Base-by-base conservation (phyloP, 768 basidiomycete species). In the Pisolithus sp. region DNA sequence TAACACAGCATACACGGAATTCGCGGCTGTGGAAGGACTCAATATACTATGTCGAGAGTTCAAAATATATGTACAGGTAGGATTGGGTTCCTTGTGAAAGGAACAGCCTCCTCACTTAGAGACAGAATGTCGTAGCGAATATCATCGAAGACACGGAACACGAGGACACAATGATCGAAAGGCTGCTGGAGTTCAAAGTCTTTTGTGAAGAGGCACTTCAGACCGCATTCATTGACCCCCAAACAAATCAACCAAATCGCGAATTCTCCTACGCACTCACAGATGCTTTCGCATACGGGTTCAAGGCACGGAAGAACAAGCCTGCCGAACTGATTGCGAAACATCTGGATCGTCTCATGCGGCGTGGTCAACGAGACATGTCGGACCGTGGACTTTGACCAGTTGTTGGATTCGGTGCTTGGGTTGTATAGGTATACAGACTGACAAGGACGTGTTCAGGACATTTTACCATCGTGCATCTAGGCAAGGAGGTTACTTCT, bases 311-410 rank as follows among this genome's bases (percentile, higher is more conserved):
- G 40, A 77, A 83, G 26, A 85, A 82, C 62, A 93, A 89, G 61
- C 91, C 92, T 7, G 92, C 93, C 0, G 93, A 95, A 68, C 84
- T 93, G 81, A 86, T 94, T 49, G 96, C 96, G 15, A 92, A 89
- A 63, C 81, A 92, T 65, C 74, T 98, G 45, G 94, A 98, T 68
- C 78, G 76, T 45, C 80, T 85, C 20, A 87, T 98, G 86, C 80
- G 93, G 42, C 82, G 80, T 52, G 94, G 95, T 0, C 92, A 95
- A 65, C 83, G 84, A 31, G 75, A 77, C 9, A 71, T 76, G 49
- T 77, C 76, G 28, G 86, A 92, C 52, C n/a, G 69, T 64, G 13
- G 78, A 77, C 30, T 93, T 89, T 66, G 77, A 82, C 46, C 66
- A 68, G 2, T 63, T 79, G 49, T 70, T 96, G 52, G 82, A 89